A percentile compares a stretch with the other conserved stretches of the same genome.
Evolutionary conservation across 495 filamentous ascomycete genomes (phyloP).

Genomic region (Penicillium paxilli): DNA sequence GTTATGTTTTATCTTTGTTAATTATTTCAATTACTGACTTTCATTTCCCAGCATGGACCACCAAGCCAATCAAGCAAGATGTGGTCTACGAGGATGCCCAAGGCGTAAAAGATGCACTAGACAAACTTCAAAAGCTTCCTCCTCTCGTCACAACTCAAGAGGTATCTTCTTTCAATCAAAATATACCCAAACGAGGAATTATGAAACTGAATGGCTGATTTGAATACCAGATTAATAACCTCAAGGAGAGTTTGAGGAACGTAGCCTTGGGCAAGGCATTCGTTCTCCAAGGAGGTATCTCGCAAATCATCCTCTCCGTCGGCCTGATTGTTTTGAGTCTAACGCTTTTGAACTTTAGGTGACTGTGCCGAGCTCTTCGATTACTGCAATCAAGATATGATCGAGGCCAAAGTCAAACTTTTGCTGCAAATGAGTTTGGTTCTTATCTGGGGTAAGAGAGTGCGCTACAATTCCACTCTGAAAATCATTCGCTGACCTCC

Average conservation of each 20-base stretch:
- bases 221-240: constrained; percentile 62
- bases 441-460: constrained; percentile 42
- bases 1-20: background rate
- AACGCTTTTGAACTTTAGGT: constrained; percentile 36
- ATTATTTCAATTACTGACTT: background rate
- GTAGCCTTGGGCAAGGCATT: constrained; percentile 92
- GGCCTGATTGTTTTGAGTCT: too few species aligned
- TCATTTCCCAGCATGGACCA: constrained; percentile 65
- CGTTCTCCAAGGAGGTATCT: constrained; percentile 78
- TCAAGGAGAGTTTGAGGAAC: constrained; percentile 75
- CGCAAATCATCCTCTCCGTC: background rate
- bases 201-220: background rate
- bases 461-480: background rate
- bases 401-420: constrained; percentile 95
- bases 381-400: constrained; percentile 86
- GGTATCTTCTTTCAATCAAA: constrained; percentile 22
- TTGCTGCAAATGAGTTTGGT: constrained; percentile 95
- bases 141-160: constrained; percentile 87
- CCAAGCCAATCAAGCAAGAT: constrained; percentile 89
- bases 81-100: constrained; percentile 73
- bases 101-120: constrained; percentile 62
- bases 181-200: background rate
- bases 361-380: constrained; percentile 98
- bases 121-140: constrained; percentile 74
- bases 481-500: constrained; percentile 9